Base-by-base conservation (phyloP, 495 filamentous ascomycete species). In the Aspergillus carlsbadensis region DNA sequence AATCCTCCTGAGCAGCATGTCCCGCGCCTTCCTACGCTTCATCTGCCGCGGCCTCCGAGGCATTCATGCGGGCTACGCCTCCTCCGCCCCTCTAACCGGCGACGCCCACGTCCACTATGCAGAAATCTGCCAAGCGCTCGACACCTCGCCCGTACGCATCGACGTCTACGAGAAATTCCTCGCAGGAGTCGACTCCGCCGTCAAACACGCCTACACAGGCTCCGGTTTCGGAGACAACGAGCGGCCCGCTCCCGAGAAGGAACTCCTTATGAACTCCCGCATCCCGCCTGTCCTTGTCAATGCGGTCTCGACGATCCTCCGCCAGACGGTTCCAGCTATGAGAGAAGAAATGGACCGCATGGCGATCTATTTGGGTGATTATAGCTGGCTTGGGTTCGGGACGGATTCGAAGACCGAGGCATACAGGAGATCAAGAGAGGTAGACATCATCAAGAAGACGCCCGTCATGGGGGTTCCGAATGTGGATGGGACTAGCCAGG, bases 1-100 rank as follows among this genome's bases (percentile, higher is more conserved):
- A 56, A 74, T 91, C 44, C 73, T 91, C 44, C 81, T 92, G 20
- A 86, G 85, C 54, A 89, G 87, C 47, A 84, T 87, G 59, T 86
- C 88, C 13, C 84, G 90, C 10, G 81, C 83, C 41, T 86, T 92
- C 60, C 73, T 92, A 48, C 80, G 79, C 15, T 85, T 84, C 37
- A 78, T 84, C 52, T 90, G 85, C 68, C 86, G 84, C 45, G 82
- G 81, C 26, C 78, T 92, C 29, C 74, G 73, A 37, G 69, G 70
- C 39, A 61, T 82, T 14, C 63, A 72, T 36, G 63, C 65, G 6
- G 69, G 71, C 36, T 73, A 72, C 58, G 56, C 65, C 41, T 66
- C 43, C 39, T 66, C 43, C 39, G 57, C 64, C 26, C 65, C 69
- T 1, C 64, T 77, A 15, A 52, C 66, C 3, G 66, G 63, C 34